Percentiles rank a stretch among this genome's conserved stretches.
Evolutionary conservation across 2,329 filamentous ascomycete genomes (phyloP).

Genomic region (Alternaria solani): DNA sequence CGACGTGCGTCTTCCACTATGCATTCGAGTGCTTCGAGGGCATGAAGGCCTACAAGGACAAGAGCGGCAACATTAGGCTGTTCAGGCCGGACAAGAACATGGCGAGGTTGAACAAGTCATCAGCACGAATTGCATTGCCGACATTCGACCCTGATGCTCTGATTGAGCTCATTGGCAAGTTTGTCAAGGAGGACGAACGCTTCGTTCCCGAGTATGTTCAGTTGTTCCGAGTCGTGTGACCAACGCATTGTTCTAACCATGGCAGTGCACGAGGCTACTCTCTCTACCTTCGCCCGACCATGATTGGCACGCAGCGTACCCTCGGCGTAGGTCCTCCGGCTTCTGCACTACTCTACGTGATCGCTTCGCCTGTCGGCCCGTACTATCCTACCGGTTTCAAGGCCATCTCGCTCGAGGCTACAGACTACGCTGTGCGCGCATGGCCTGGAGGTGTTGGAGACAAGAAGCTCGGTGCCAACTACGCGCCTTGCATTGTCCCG

Average conservation of each 20-base stretch:
- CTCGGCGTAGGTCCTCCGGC: constrained; percentile 92
- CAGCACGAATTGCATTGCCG: constrained; percentile 89
- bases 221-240: background rate
- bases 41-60: constrained; percentile 98
- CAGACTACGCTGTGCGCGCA: constrained; percentile 93
- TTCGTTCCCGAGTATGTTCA: constrained; percentile 80
- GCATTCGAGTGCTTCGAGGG: constrained; percentile 98
- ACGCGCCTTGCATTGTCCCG: constrained; percentile 98
- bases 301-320: constrained; percentile 96
- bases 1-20: constrained; percentile 98
- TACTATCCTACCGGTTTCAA: constrained; percentile 99
- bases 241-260: constrained; percentile 14
- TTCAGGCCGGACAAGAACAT: constrained; percentile 98
- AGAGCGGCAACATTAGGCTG: constrained; percentile 76
- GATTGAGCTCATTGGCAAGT: constrained; percentile 81
- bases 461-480: constrained; percentile 98
- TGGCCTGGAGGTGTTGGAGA: constrained; percentile 98
- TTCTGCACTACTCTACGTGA: constrained; percentile 90
- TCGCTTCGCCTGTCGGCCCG: constrained; percentile 93
- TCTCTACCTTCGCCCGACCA: constrained; percentile 91
- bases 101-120: constrained; percentile 90
- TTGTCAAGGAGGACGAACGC: constrained; percentile 81
- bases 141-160: constrained; percentile 78
- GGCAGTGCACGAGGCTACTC: constrained; percentile 78
- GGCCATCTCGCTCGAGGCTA: constrained; percentile 92